phyloP scores from a whole-genome alignment of 2,329 filamentous ascomycete genomes.

The Pezicula carpinea region DNA sequence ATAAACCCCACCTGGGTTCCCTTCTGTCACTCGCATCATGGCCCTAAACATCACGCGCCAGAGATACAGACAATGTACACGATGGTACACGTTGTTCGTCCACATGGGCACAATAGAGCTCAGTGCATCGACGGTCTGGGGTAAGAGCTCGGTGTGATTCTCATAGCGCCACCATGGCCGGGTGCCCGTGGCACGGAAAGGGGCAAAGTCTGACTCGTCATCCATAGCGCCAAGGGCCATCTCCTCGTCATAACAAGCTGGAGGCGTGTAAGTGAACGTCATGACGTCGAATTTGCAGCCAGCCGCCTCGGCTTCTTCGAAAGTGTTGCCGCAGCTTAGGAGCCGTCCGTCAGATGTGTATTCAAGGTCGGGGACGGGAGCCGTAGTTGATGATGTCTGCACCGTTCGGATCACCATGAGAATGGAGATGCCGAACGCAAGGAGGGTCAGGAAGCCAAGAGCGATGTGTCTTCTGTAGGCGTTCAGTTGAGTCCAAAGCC shows the following conservation, averaged over 20 bases:
- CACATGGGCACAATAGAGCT: neutral
- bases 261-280: slow-evolving; percentile 2
- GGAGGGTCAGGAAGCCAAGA: neutral
- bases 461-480: neutral
- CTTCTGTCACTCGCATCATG: neutral
- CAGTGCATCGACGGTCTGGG: neutral
- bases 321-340: slow-evolving; percentile 1
- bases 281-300: slow-evolving; percentile 4
- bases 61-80: neutral
- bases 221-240: neutral
- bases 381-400: neutral
- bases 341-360: slow-evolving; percentile 19
- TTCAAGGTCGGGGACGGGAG: neutral
- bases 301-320: slow-evolving; percentile 2
- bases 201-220: neutral
- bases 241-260: slow-evolving; percentile 5
- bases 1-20: neutral
- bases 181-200: neutral
- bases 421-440: neutral
- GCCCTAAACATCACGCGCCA: neutral
- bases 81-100: slow-evolving; percentile 1
- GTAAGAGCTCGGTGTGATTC: neutral
- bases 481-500: neutral
- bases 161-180: neutral
- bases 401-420: neutral